phyloP scores from a whole-genome alignment of 305 asterid genomes.

The Solanum hybrid region DNA sequence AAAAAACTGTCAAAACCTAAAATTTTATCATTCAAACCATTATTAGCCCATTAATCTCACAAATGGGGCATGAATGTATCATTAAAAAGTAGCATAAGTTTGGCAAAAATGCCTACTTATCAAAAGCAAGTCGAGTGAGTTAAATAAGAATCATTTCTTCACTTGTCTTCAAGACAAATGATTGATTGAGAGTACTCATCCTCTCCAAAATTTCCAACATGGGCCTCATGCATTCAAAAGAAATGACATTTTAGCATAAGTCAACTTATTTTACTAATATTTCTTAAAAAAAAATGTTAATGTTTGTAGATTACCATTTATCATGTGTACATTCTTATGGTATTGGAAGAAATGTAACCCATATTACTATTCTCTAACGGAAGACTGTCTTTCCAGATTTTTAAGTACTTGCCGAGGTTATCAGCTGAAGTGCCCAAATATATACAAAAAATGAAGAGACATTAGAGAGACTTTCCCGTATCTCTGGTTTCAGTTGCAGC shows the following conservation, averaged over 20 bases:
- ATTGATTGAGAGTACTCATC: neutral
- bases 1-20: neutral
- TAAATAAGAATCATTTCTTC: neutral
- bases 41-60: neutral
- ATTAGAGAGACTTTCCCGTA: constrained; percentile 32
- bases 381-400: constrained; percentile 42
- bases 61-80: neutral
- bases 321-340: neutral
- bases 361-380: neutral
- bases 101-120: neutral
- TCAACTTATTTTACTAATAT: neutral
- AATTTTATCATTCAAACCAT: neutral
- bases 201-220: neutral
- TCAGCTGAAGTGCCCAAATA: constrained; percentile 72
- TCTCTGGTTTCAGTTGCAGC: constrained; percentile 4
- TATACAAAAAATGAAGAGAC: constrained; percentile 87
- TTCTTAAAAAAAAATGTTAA: neutral
- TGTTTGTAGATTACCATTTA: neutral
- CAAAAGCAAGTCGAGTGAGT: neutral
- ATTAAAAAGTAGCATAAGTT: neutral
- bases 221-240: neutral
- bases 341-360: neutral
- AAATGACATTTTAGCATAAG: neutral
- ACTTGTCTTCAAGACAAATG: neutral
- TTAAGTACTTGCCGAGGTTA: constrained; percentile 71